Evolutionary conservation across 2,329 filamentous ascomycete genomes (phyloP).

Genomic region (Claviceps digitariae): DNA sequence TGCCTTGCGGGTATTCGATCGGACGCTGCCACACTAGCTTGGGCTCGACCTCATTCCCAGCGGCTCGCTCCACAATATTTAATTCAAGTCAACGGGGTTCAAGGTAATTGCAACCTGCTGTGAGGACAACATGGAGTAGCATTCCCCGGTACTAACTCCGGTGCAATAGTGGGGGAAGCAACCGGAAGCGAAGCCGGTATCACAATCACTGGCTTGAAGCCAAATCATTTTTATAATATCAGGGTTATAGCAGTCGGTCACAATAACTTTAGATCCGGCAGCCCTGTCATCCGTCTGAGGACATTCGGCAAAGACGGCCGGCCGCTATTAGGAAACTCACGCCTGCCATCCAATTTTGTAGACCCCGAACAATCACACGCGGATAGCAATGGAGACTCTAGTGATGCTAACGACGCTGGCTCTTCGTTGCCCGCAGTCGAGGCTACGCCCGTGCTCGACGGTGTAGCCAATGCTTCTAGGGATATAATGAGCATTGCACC

Average conservation of each 20-base stretch:
- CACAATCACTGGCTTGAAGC: constrained; percentile 74
- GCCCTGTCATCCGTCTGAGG: constrained; percentile 68
- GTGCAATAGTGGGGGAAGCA: constrained; percentile 63
- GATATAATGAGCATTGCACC: constrained; percentile 41
- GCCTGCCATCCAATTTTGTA: constrained; percentile 42
- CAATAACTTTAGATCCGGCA: constrained; percentile 86
- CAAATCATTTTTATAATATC: constrained; percentile 83
- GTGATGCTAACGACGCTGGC: constrained; percentile 32
- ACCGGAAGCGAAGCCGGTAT: constrained; percentile 45
- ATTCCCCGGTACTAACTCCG: not conserved
- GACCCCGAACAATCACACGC: constrained; percentile 34
- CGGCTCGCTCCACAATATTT: constrained; percentile 71
- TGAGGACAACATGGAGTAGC: not conserved
- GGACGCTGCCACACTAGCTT: constrained; percentile 79
- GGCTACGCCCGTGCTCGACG: constrained; percentile 46
- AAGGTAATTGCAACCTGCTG: constrained; percentile 44
- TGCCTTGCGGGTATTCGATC: constrained; percentile 81
- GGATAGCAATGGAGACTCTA: constrained; percentile 28
- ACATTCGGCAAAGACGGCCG: constrained; percentile 56
- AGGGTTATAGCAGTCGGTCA: constrained; percentile 83
- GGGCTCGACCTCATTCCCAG: constrained; percentile 59
- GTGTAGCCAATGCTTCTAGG: constrained; percentile 45
- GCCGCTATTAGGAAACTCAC: constrained; percentile 43
- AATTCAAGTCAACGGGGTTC: constrained; percentile 86
- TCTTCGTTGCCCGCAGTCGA: constrained; percentile 45